phyloP scores from a whole-genome alignment of 306 rosid species.

The Trifolium dubium region DNA sequence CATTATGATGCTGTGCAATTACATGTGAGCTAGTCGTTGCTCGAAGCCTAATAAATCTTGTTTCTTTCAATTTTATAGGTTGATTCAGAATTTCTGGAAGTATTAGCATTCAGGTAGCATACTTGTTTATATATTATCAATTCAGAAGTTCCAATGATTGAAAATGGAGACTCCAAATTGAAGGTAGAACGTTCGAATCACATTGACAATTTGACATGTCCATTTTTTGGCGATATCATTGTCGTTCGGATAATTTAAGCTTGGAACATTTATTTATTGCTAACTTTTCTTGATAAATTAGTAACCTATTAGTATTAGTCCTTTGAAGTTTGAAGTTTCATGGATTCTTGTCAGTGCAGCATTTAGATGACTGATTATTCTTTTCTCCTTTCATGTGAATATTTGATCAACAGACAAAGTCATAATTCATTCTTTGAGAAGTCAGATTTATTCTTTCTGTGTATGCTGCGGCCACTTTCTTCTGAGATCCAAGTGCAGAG shows the following conservation, averaged over 20 bases:
- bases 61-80: constrained; percentile 61
- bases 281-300: background rate
- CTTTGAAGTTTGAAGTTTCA: constrained; percentile 10
- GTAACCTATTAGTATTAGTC: background rate
- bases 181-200: constrained; percentile 21
- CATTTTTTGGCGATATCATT: constrained; percentile 1
- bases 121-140: constrained; percentile 1
- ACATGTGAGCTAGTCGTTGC: constrained; percentile 11
- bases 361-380: constrained; percentile 26
- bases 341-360: background rate
- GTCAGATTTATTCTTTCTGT: constrained; percentile 76
- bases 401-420: constrained; percentile 62
- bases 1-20: constrained; percentile 13
- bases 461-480: constrained; percentile 74
- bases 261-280: constrained; percentile 24
- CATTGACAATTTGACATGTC: constrained; percentile 1
- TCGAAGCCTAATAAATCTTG: constrained; percentile 28
- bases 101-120: constrained; percentile 78
- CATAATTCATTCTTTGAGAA: constrained; percentile 77
- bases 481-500: constrained; percentile 69
- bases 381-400: constrained; percentile 33
- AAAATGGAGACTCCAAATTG: constrained; percentile 20
- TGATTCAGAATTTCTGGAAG: constrained; percentile 75
- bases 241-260: constrained; percentile 1
- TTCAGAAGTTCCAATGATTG: constrained; percentile 35